Evolutionary conservation across 163 green algal species (phyloP).

Genomic region (Coccomyxa subellipsoidea): DNA sequence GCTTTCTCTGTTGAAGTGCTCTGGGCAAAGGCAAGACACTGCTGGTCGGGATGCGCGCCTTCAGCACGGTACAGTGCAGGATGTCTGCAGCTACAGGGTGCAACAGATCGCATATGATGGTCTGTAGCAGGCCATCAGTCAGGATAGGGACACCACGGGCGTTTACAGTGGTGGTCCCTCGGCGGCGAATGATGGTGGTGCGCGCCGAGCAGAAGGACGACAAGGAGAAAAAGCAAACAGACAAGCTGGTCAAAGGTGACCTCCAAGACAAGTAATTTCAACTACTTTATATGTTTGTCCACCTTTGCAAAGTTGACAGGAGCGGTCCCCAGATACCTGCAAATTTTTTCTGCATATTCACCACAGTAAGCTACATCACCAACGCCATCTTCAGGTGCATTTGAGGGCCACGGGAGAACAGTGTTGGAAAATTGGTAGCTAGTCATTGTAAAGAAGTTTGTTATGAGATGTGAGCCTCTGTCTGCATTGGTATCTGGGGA

Average conservation of each 20-base stretch:
- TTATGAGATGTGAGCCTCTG: too few relatives aligned
- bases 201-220: constrained; percentile 7
- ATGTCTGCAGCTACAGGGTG: neutral
- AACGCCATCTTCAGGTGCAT: too few relatives aligned
- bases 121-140: neutral
- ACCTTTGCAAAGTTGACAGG: too few relatives aligned
- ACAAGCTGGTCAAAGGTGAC: neutral
- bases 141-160: neutral
- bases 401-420: too few relatives aligned
- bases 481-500: too few relatives aligned
- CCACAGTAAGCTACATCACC: neutral
- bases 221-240: constrained; percentile 1
- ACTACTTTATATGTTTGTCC: too few relatives aligned
- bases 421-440: too few relatives aligned
- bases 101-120: neutral
- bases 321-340: too few relatives aligned
- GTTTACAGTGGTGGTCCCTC: neutral
- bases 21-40: neutral
- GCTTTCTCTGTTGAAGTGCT: too few relatives aligned
- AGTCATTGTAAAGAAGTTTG: too few relatives aligned
- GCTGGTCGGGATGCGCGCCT: neutral
- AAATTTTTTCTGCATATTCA: constrained; percentile 2
- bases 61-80: neutral
- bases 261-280: neutral
- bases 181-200: neutral